phyloP scores from a whole-genome alignment of 2,329 filamentous ascomycete genomes.

The Mycogone perniciosa region DNA sequence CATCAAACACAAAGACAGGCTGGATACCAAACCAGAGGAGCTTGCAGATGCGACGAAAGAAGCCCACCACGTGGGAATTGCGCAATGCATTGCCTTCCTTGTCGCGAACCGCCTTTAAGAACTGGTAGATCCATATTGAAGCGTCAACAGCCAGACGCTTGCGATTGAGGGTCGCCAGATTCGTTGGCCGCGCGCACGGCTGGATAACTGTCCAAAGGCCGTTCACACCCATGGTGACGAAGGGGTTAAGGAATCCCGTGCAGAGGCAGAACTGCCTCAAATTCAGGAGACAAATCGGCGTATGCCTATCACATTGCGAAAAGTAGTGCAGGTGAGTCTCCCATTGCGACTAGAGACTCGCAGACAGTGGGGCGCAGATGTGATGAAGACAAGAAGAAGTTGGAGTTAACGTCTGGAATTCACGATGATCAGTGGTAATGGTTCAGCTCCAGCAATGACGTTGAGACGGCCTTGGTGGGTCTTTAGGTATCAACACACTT shows the following conservation, averaged over 20 bases:
- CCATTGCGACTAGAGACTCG: not conserved
- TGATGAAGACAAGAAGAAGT: constrained; percentile 4
- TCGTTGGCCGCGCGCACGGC: constrained; percentile 90
- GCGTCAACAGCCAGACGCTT: constrained; percentile 96
- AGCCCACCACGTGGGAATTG: constrained; percentile 93
- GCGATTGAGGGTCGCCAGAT: constrained; percentile 90
- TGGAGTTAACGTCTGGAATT: not conserved
- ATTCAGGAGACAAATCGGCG: not conserved
- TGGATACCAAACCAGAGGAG: constrained; percentile 93
- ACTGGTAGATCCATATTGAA: constrained; percentile 99
- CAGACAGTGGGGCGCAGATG: not conserved
- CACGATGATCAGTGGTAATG: not conserved
- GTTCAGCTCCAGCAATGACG: no score
- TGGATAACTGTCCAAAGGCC: constrained; percentile 95
- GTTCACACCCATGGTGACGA: constrained; percentile 79
- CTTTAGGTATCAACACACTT: not conserved
- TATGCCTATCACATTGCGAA: not conserved
- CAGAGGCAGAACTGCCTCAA: not conserved
- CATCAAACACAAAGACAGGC: constrained; percentile 97
- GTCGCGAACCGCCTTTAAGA: constrained; percentile 95
- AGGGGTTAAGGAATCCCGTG: not conserved
- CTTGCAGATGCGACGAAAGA: constrained; percentile 98
- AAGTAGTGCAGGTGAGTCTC: not conserved
- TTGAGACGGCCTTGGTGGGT: no score
- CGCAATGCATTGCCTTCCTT: constrained; percentile 95